Evolutionary conservation across 2,329 filamentous ascomycete genomes (phyloP), one percentile per base, ranked within the genome.

Genomic region (Rhynchosporium graminicola): DNA sequence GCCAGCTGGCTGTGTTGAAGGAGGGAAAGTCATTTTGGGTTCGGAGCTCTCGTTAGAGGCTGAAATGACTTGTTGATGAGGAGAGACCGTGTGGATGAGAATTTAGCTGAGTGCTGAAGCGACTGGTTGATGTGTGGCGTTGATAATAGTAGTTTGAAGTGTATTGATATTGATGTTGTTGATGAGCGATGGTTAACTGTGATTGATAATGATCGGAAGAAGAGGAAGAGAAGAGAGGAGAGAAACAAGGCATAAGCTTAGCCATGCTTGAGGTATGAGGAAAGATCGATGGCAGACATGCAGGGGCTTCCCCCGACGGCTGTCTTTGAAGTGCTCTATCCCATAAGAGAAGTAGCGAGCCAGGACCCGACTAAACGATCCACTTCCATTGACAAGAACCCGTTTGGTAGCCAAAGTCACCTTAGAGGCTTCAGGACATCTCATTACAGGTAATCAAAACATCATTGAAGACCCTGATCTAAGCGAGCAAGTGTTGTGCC

Each of bases 391-490:
- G n/a, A 29, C 9, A 36, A 15, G 47, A 51, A 33, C 13, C 29
- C 2, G 12, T n/a, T 45, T 45, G 4, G n/a, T 36, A 13, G 47
- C 15, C 28, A 15, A 31, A 20, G 12, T n/a, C 51, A 54, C 2
- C 33, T 3, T 20, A 54, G 3, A 28, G 36, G 10, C 7, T 7
- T 20, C 51, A 54, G 5, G 20, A 26, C 33, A 52, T 33, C 33
- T 42, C 36, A 28, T 54, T 33, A 40, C n/a, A 20, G 20, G 20
- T 20, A 33, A 54, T 9, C 33, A 5, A 6, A 7, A 5, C 28
- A 42, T 40, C 51, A 60, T 61, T 65, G 9, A 36, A 10, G 5
- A 56, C 12, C 40, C 60, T 63, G 61, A 48, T 42, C 58, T 59
- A 46, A 60, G 26, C 43, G 46, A 57, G 56, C 48, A 63, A 42